These are phyloP conservation scores for Vitis amurensis DNA, from an alignment of 164 flowering plant species.

Conservation along the genomic window DNA sequence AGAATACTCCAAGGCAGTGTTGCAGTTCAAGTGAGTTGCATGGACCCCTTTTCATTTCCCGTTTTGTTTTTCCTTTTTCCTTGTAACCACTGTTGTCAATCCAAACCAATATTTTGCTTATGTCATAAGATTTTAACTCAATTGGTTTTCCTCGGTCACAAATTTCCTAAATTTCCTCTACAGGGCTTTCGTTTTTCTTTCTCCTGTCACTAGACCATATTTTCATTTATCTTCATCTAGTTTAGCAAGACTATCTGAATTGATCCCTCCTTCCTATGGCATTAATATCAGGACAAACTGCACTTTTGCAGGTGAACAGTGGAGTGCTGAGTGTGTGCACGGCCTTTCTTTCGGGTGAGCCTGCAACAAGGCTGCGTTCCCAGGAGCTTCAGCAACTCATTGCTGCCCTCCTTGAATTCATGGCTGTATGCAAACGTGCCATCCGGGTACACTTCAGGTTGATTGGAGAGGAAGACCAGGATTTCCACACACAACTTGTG, in stretches of 20 bases:
- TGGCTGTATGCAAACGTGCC: conserved; percentile 99
- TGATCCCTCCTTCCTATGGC: too few relatives aligned
- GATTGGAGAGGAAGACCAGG: conserved; percentile 98
- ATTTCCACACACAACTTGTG: conserved; percentile 97
- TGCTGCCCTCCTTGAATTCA: conserved; percentile 98
- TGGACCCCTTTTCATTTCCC: background rate
- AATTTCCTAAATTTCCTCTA: too few relatives aligned
- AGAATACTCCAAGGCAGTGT: conserved; percentile 99
- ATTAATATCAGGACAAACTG: background rate
- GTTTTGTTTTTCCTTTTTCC: background rate
- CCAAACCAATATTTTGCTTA: background rate
- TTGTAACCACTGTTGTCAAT: background rate
- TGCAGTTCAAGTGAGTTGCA: conserved; percentile 82
- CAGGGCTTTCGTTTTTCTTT: too few relatives aligned
- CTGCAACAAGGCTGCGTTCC: conserved; percentile 92
- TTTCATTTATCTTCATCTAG: too few relatives aligned
- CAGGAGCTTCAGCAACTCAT: conserved; percentile 97
- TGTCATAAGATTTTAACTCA: too few relatives aligned
- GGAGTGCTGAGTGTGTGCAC: conserved; percentile 98
- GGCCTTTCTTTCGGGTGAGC: conserved; percentile 96
- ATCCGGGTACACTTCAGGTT: conserved; percentile 90
- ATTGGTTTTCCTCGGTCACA: too few relatives aligned
- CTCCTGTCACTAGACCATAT: too few relatives aligned
- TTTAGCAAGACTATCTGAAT: too few relatives aligned
- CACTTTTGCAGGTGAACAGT: conserved; percentile 81